Base-by-base conservation (phyloP, 208 protist species). In the Trypanosoma theileri region DNA sequence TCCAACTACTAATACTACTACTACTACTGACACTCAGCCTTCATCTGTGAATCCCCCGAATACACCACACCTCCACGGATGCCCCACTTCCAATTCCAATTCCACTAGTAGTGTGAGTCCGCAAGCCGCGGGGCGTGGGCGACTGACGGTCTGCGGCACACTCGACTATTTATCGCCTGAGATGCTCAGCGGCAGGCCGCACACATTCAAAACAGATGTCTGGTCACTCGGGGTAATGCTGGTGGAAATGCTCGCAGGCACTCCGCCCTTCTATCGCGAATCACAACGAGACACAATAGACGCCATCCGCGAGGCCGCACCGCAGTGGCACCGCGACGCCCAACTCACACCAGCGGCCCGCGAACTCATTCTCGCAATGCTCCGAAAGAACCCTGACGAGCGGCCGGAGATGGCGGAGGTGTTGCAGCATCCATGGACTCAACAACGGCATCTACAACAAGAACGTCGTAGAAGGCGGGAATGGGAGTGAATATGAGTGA, bases 131-230 rank as follows among this genome's bases (percentile, higher is more conserved):
- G 28, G 28, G 6, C 17, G 35, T 8, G 60, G 69, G 55, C 66
- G 84, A 26, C 67, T 57, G 24, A 98, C 95, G 7, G 80, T 98
- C 9, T 98, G 96, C 65, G 97, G 98, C n/a, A 99, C 98, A 6
- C 87, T 99, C 2, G 98, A 99, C 77, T 99, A 99, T 77, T 77
- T 99, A 9, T 97, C 98, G 0, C 98, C 98, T 3, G 98, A 99
- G 84, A 98, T 99, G 88, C 71, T 99, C 10, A 48, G 52, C 24
- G 82, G 82, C 28, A 53, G 69, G 42, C 69, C 76, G 42, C 84
- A 93, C 78, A 83, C 78, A 1, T 60, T 22, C 19, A 84, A 89
- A 42, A 90, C 88, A 44, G 92, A 97, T 68, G 82, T 97, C 11
- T 97, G 92, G 89, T 94, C 89, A n/a, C 80, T 97, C 0, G 92